phyloP scores from a whole-genome alignment of 257 asterid genomes.

The Ligustrum vulgare region DNA sequence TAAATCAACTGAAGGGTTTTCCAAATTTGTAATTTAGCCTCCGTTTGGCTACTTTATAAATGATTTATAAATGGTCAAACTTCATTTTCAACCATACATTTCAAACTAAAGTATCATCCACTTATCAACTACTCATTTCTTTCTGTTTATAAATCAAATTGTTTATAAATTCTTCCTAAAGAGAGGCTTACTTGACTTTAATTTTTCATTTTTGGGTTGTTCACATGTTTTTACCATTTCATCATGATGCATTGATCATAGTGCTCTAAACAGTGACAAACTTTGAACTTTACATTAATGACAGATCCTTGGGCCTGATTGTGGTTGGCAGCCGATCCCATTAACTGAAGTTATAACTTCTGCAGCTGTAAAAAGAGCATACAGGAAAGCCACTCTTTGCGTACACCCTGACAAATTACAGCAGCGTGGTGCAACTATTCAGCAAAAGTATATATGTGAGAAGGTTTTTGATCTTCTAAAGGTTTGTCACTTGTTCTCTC shows the following conservation, averaged over 20 bases:
- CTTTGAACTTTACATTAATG: constrained; percentile 17
- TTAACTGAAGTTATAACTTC: constrained; percentile 82
- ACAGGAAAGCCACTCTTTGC: constrained; percentile 91
- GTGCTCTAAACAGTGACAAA: not conserved
- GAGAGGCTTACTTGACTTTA: not conserved
- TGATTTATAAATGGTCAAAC: too few relatives aligned
- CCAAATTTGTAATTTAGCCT: not conserved
- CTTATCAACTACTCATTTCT: too few relatives aligned
- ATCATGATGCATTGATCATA: not conserved
- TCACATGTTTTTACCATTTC: not conserved
- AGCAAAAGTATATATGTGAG: constrained; percentile 87
- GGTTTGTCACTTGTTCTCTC: constrained; percentile 43
- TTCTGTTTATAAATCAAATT: too few relatives aligned
- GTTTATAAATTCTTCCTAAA: too few relatives aligned
- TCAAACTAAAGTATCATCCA: too few relatives aligned
- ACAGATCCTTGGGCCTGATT: constrained; percentile 90
- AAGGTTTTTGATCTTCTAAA: constrained; percentile 95
- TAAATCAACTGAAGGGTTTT: not conserved
- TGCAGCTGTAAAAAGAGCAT: constrained; percentile 82
- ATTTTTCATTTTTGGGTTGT: not conserved
- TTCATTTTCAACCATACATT: too few relatives aligned
- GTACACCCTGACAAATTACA: constrained; percentile 98
- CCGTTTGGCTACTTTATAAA: too few relatives aligned
- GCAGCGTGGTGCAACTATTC: constrained; percentile 91
- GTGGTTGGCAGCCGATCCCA: constrained; percentile 95